Conservation (phyloP, 805 yeast genomes). For the Starmera pachycereana region DNA sequence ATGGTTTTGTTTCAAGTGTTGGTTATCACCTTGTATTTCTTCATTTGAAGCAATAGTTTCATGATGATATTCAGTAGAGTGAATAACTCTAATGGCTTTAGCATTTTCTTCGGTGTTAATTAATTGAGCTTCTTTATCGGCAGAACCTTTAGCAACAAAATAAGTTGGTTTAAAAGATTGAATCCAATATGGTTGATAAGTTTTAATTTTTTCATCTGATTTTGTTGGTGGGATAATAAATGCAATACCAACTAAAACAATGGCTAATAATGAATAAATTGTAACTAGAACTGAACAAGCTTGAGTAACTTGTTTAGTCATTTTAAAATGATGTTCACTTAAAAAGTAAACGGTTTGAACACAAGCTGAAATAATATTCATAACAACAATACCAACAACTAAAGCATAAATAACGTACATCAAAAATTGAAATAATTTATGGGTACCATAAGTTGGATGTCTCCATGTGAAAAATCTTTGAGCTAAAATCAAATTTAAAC, state of each 20-base stretch:
- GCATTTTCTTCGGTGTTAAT: conserved; percentile 17
- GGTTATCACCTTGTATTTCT: conserved; percentile 14
- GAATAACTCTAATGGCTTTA: conserved; percentile 48
- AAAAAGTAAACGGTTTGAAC: conserved; percentile 50
- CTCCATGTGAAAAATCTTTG: conserved; percentile 71
- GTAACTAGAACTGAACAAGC: conserved; percentile 39
- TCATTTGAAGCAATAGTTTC: conserved; percentile 14
- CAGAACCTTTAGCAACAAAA: conserved; percentile 45
- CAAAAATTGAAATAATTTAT: conserved; percentile 33
- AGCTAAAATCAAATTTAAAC: conserved; percentile 54
- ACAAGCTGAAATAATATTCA: conserved; percentile 57
- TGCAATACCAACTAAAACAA: conserved; percentile 39
- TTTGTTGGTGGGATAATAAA: conserved; percentile 46
- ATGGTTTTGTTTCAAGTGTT: conserved; percentile 33
- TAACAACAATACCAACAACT: conserved; percentile 45
- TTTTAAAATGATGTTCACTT: conserved; percentile 30
- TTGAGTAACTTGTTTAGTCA: conserved; percentile 45
- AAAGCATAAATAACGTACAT: conserved; percentile 43
- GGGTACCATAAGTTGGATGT: conserved; percentile 60
- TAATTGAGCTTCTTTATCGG: conserved; percentile 30
- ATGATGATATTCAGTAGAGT: conserved; percentile 39
- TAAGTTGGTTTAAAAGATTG: conserved; percentile 51
- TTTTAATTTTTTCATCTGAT: conserved; percentile 39
- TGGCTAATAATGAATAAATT: conserved; percentile 46
- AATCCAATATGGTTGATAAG: conserved; percentile 72